Evolutionary conservation across 2,329 filamentous ascomycete genomes (phyloP).

Genomic region (Xylariales sp.): DNA sequence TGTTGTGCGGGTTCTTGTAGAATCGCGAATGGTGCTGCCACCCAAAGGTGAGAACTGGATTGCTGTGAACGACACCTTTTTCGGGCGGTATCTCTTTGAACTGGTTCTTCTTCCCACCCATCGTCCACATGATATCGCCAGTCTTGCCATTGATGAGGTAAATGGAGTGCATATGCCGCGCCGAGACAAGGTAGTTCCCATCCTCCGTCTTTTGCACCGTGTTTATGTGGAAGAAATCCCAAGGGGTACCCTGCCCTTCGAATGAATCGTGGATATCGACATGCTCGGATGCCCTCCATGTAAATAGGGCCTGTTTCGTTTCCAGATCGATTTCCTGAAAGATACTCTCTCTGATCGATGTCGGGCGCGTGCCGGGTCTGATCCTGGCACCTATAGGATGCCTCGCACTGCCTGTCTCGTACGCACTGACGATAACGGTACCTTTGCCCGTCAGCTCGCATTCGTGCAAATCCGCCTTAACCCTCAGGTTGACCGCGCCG

Average conservation of each 20-base stretch:
- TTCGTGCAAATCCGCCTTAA: conserved; percentile 10
- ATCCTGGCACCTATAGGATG: background rate
- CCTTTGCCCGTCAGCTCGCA: conserved; percentile 11
- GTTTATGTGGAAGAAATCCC: conserved; percentile 12
- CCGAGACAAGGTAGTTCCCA: conserved; percentile 12
- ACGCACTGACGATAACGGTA: conserved; percentile 9
- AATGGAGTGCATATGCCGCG: conserved; percentile 10
- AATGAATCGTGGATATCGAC: conserved; percentile 6
- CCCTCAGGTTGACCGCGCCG: conserved; percentile 9
- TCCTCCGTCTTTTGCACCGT: conserved; percentile 7
- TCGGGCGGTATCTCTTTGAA: conserved; percentile 9
- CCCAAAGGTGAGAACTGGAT: conserved; percentile 9
- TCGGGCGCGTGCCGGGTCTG: background rate
- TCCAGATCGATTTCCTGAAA: conserved; percentile 11
- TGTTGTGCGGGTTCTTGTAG: background rate
- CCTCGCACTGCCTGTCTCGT: conserved; percentile 2
- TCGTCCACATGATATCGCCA: conserved; percentile 10
- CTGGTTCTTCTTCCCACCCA: conserved; percentile 12
- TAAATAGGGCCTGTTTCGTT: conserved; percentile 9
- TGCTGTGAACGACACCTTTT: conserved; percentile 3
- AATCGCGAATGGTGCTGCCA: conserved; percentile 13
- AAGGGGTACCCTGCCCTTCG: conserved; percentile 1
- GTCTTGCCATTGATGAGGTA: conserved; percentile 9
- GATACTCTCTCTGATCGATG: conserved; percentile 7
- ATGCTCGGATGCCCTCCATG: conserved; percentile 8